Conservation (phyloP, 2,329 filamentous ascomycete species). For the Pseudogymnoascus sp. region DNA sequence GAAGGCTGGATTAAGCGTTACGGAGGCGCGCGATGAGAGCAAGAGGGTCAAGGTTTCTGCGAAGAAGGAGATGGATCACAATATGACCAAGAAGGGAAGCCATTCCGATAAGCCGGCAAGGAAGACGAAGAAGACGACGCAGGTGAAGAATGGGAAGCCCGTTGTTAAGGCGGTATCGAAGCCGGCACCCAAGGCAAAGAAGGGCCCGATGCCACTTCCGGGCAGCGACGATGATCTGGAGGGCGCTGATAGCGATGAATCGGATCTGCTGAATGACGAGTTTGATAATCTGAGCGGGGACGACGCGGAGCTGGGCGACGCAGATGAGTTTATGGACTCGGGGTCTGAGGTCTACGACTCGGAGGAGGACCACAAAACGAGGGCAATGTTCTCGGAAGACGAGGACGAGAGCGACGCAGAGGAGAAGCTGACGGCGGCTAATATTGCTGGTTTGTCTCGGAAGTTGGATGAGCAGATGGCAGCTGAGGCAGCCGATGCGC, state of each 20-base stretch:
- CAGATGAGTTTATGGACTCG: constrained; percentile 49
- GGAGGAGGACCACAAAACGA: constrained; percentile 47
- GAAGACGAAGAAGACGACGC: constrained; percentile 29
- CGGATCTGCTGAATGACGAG: constrained; percentile 38
- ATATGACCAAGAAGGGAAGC: constrained; percentile 28
- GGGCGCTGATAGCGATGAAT: constrained; percentile 31
- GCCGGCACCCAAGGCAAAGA: constrained; percentile 29
- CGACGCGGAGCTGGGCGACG: constrained; percentile 32
- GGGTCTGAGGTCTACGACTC: constrained; percentile 34
- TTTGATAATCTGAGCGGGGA: constrained; percentile 28
- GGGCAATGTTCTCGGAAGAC: constrained; percentile 88
- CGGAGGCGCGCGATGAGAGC: constrained; percentile 45
- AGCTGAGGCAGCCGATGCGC: constrained; percentile 71
- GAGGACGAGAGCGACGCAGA: constrained; percentile 82
- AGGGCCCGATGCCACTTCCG: constrained; percentile 35
- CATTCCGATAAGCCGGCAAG: constrained; percentile 22
- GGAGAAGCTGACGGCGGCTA: constrained; percentile 87
- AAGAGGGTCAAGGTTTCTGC: constrained; percentile 57
- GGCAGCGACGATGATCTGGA: constrained; percentile 34
- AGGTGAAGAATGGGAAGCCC: constrained; percentile 24
- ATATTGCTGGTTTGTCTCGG: constrained; percentile 84
- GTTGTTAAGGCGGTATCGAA: constrained; percentile 27
- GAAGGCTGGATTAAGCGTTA: constrained; percentile 65
- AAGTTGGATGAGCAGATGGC: constrained; percentile 73
- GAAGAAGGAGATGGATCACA: constrained; percentile 35